Conservation (phyloP, 2,329 filamentous ascomycete species). For the Aureobasidium musti region DNA sequence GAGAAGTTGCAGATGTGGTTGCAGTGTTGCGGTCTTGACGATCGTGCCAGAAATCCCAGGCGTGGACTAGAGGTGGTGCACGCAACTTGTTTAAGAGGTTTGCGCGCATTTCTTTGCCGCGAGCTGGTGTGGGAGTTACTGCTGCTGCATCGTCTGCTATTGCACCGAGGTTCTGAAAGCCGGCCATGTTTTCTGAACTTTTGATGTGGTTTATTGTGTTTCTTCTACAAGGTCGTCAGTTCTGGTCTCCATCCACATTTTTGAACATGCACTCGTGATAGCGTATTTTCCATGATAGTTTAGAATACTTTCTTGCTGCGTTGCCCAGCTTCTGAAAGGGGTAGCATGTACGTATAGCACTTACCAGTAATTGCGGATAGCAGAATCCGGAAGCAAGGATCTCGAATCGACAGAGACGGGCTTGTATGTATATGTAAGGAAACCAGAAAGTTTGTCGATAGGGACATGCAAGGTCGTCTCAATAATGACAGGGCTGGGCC, state of each 20-base stretch:
- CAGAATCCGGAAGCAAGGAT: background rate
- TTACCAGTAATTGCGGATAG: background rate
- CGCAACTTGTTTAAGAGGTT: slow-evolving; percentile 47
- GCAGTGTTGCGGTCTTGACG: slow-evolving; percentile 42
- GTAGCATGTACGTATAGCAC: background rate
- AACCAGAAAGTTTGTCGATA: background rate
- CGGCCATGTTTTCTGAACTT: slow-evolving; percentile 19
- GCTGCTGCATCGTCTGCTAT: slow-evolving; percentile 56
- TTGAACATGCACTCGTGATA: too few species aligned
- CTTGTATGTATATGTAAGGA: background rate
- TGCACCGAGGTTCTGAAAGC: slow-evolving; percentile 33
- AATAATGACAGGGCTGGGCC: slow-evolving; percentile 1
- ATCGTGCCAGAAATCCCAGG: slow-evolving; percentile 57
- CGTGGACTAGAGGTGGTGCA: slow-evolving; percentile 54
- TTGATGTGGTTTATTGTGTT: background rate
- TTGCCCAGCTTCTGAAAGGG: background rate
- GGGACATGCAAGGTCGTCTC: background rate
- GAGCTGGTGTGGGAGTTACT: slow-evolving; percentile 68
- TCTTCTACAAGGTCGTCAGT: background rate
- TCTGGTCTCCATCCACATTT: background rate
- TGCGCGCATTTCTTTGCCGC: slow-evolving; percentile 71
- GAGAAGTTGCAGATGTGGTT: background rate
- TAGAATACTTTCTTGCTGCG: background rate
- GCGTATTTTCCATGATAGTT: too few species aligned
- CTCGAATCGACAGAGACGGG: background rate